Evolutionary conservation across 2,329 filamentous ascomycete species (phyloP), one percentile per base, ranked within the genome.

Genomic region (Pseudogymnoascus sp.): DNA sequence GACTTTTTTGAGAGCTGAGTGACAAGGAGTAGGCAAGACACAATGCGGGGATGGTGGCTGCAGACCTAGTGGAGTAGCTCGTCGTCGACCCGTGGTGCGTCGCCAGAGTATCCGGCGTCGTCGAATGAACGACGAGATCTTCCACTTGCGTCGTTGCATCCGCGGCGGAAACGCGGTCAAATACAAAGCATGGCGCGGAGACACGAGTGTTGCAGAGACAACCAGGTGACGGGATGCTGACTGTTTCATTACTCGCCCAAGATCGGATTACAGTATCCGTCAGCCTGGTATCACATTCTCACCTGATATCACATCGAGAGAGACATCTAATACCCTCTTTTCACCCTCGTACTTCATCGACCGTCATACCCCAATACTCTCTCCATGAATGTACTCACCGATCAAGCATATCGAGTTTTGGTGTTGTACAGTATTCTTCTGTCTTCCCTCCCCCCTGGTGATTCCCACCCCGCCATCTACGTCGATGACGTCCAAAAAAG

Each of bases 401-500:
- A 14, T 18, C 25, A 6, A 33, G 30, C 9, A 33, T 11, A 33
- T 33, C 15, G 9, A 18, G 15, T 53, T 12, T 20, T 37, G 14
- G 47, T 53, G 6, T 7, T 30, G 25, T 18, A 6, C n/a, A 33
- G 2, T 33, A 30, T 25, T 53, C 15, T 33, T 37, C 12, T 37
- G 11, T 6, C n/a, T 18, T 14, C 7, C 47, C 15, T 15, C 28
- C 15, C 18, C 47, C 2, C n/a, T 20, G 15, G 20, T 53, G 47
- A 53, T 2, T 20, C n/a, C 18, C 28, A 18, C n/a, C 30, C 47
- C 25, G 47, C 47, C 47, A 53, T 53, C 15, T 20, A 53, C 47
- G 28, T 53, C 47, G 33, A 53, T 11, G 47, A 53, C 47, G 28
- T 33, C 47, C 47, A 53, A 53, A 53, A 53, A 53, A 53, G 28